phyloP scores from a whole-genome alignment of 2,329 filamentous ascomycete genomes.

The Trichocomaceae sp. region DNA sequence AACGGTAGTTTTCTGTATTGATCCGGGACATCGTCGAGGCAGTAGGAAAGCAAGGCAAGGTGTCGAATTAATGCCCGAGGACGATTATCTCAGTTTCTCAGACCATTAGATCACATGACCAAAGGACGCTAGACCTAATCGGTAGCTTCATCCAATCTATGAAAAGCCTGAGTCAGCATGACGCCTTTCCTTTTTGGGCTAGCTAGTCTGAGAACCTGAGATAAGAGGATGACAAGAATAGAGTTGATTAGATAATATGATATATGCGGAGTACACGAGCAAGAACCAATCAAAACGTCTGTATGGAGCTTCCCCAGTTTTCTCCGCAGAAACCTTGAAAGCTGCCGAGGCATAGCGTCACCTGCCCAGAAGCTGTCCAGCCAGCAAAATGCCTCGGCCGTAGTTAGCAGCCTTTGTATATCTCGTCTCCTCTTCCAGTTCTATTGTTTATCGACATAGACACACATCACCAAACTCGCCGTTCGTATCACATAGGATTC shows the following conservation, averaged over 20 bases:
- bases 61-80: not conserved
- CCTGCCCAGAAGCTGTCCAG: not conserved
- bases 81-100: no score
- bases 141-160: no score
- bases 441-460: not conserved
- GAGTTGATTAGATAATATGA: not conserved
- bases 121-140: no score
- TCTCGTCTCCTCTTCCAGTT: not conserved
- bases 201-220: no score
- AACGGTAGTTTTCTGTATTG: not conserved
- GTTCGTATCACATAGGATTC: not conserved
- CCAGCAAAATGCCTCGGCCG: slow-evolving; percentile 4
- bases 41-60: not conserved
- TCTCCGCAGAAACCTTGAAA: not conserved
- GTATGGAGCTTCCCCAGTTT: not conserved
- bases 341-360: not conserved
- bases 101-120: no score
- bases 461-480: not conserved
- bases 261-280: not conserved
- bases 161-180: no score
- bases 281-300: not conserved
- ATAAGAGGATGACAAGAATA: no score
- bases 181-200: no score
- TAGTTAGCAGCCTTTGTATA: not conserved
- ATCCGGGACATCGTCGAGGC: not conserved